phyloP scores from a whole-genome alignment of 805 yeast species.

The Suhomyces canberraensis region DNA sequence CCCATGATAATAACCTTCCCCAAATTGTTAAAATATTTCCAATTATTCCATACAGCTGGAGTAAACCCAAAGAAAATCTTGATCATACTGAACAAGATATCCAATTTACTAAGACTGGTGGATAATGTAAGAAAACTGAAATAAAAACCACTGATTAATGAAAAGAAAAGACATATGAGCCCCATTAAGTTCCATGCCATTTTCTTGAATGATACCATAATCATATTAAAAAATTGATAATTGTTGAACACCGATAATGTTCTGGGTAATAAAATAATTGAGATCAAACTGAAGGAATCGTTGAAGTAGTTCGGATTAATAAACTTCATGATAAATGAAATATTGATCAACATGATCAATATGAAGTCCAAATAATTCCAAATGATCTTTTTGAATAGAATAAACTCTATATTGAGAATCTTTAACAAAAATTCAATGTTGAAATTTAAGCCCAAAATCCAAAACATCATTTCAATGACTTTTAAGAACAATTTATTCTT shows the following conservation, averaged over 20 bases:
- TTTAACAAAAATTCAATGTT: constrained; percentile 46
- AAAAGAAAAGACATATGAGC: constrained; percentile 45
- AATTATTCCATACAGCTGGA: constrained; percentile 57
- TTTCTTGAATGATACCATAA: constrained; percentile 47
- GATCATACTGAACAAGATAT: constrained; percentile 50
- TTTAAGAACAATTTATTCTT: constrained; percentile 7
- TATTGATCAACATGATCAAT: constrained; percentile 37
- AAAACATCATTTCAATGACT: constrained; percentile 35
- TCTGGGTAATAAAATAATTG: constrained; percentile 49
- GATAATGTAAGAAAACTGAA: constrained; percentile 49
- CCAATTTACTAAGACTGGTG: constrained; percentile 40
- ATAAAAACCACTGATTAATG: constrained; percentile 54
- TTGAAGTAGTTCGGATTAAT: constrained; percentile 19
- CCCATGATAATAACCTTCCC: constrained; percentile 48
- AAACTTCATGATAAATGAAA: constrained; percentile 24
- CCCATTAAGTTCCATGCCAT: constrained; percentile 52
- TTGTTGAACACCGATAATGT: constrained; percentile 49
- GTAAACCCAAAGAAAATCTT: constrained; percentile 57
- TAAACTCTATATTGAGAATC: constrained; percentile 42
- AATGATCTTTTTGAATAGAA: constrained; percentile 45
- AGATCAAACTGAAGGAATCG: constrained; percentile 40
- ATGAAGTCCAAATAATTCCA: constrained; percentile 52
- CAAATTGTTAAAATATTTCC: constrained; percentile 45
- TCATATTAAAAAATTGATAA: constrained; percentile 49
- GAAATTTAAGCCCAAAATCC: constrained; percentile 45